Evolutionary conservation across 805 yeast species (phyloP).

Genomic region (Kregervanrija delftensis): DNA sequence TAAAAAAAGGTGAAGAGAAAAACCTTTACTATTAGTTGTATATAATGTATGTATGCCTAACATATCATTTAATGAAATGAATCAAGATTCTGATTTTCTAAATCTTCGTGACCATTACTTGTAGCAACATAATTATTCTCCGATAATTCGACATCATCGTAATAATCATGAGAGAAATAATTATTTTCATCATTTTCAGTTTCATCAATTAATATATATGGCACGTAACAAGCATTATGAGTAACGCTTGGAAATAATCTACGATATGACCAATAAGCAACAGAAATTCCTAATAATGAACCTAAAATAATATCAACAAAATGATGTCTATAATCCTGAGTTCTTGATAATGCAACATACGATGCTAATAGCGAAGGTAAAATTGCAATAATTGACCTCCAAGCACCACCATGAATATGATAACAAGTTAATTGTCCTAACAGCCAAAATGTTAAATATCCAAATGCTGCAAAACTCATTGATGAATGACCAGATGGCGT

Average conservation of each 20-base stretch:
- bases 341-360: conserved; percentile 76
- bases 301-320: conserved; percentile 80
- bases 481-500: conserved; percentile 82
- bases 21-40: background rate
- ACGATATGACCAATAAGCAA: conserved; percentile 54
- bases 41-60: background rate
- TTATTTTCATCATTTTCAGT: background rate
- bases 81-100: conserved; percentile 5
- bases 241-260: conserved; percentile 42
- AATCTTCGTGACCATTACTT: conserved; percentile 1
- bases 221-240: conserved; percentile 32
- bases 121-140: conserved; percentile 7
- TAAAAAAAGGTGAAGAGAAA: background rate
- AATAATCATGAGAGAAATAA: conserved; percentile 4
- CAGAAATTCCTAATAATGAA: conserved; percentile 50
- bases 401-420: conserved; percentile 42
- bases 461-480: conserved; percentile 60
- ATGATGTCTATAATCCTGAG: conserved; percentile 92
- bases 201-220: conserved; percentile 22
- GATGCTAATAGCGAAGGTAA: conserved; percentile 64
- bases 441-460: conserved; percentile 58
- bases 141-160: conserved; percentile 7
- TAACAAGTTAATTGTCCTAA: conserved; percentile 50
- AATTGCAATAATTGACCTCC: conserved; percentile 50
- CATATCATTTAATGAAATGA: background rate